phyloP scores from a whole-genome alignment of 148 eudicot genomes.

The Cornus florida region DNA sequence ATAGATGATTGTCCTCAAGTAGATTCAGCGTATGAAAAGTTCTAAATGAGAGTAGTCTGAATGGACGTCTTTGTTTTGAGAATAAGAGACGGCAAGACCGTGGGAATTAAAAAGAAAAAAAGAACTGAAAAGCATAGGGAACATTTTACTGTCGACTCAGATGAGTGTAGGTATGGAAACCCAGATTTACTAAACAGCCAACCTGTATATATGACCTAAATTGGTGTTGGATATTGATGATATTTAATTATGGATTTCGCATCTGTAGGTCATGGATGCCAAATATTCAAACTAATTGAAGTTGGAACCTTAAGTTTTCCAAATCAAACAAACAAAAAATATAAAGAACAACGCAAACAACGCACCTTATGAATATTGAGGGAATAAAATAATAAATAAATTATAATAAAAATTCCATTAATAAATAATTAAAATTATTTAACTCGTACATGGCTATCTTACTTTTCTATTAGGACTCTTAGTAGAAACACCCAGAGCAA shows the following conservation, averaged over 20 bases:
- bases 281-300: too few relatives aligned
- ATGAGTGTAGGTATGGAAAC: background rate
- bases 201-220: background rate
- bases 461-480: background rate
- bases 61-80: background rate
- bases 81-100: background rate
- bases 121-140: background rate
- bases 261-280: background rate
- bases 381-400: too few relatives aligned
- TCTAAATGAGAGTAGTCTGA: background rate
- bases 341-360: background rate
- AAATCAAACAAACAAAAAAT: background rate
- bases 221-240: background rate
- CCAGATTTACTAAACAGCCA: background rate
- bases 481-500: background rate
- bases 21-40: background rate
- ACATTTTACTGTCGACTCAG: background rate
- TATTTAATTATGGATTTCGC: background rate
- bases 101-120: too few relatives aligned
- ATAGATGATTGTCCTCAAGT: background rate
- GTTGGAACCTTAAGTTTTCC: background rate
- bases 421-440: too few relatives aligned
- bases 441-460: too few relatives aligned
- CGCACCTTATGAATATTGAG: background rate
- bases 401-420: too few relatives aligned